Conservation (phyloP, 2,329 filamentous ascomycete species). For the Fonsecaea multimorphosa region DNA sequence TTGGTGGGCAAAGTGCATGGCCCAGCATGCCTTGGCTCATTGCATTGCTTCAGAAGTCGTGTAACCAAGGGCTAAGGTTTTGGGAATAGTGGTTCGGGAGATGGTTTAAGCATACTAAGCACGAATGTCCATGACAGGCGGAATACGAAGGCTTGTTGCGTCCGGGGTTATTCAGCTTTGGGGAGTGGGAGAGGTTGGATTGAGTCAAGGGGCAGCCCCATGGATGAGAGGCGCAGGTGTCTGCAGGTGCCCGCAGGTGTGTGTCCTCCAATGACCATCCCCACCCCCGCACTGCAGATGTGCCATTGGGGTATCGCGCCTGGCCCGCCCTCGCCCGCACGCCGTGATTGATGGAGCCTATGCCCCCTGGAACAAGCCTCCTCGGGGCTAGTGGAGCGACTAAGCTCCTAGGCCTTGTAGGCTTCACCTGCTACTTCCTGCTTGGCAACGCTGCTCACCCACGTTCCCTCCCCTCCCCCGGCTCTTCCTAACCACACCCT, state of each 20-base stretch:
- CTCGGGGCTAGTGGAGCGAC: background rate
- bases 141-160: background rate
- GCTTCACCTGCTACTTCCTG: too few species aligned
- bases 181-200: background rate
- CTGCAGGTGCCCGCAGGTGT: too few species aligned
- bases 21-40: background rate
- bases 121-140: background rate
- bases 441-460: conserved; percentile 9
- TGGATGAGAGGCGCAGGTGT: conserved; percentile 5
- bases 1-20: background rate
- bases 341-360: background rate
- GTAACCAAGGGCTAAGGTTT: background rate
- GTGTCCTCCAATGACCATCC: conserved; percentile 7
- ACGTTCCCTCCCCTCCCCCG: background rate
- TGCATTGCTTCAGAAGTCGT: background rate
- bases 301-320: conserved; percentile 1
- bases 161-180: background rate
- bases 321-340: too few species aligned
- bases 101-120: conserved; percentile 27
- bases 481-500: background rate
- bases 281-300: conserved; percentile 22
- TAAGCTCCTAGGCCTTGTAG: conserved; percentile 16
- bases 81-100: conserved; percentile 15
- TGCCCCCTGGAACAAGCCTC: background rate
- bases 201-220: background rate